Percentiles rank a stretch among this genome's conserved stretches.
Evolutionary conservation across 2,329 filamentous ascomycete genomes (phyloP).

Genomic region (Keithomyces neogunnii): DNA sequence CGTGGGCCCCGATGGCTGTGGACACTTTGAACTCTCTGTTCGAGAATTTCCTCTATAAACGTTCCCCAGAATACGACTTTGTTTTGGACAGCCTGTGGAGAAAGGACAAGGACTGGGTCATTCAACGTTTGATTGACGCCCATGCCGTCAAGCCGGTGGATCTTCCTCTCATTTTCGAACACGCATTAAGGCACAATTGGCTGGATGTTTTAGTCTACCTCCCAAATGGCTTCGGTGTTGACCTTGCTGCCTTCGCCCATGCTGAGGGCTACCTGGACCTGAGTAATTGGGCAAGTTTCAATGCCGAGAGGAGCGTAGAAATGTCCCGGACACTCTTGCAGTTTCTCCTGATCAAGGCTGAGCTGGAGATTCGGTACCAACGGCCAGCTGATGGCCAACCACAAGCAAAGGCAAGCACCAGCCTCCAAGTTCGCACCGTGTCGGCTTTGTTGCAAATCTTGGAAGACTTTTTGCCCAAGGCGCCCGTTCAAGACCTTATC

Average conservation of each 20-base stretch:
- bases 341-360: slow-evolving; percentile 77
- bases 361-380: slow-evolving; percentile 69
- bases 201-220: slow-evolving; percentile 71
- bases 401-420: slow-evolving; percentile 53
- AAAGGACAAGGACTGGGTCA: slow-evolving; percentile 82
- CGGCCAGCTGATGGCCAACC: slow-evolving; percentile 56
- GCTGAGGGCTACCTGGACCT: slow-evolving; percentile 74
- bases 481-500: slow-evolving; percentile 60
- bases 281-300: slow-evolving; percentile 68
- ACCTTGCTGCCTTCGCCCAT: slow-evolving; percentile 79
- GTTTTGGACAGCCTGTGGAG: slow-evolving; percentile 89
- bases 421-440: slow-evolving; percentile 78
- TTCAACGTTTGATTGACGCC: slow-evolving; percentile 69
- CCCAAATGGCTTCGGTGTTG: slow-evolving; percentile 76
- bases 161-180: slow-evolving; percentile 38
- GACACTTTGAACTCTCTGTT: slow-evolving; percentile 73
- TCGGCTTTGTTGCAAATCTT: slow-evolving; percentile 72
- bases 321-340: slow-evolving; percentile 66
- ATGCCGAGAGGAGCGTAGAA: slow-evolving; percentile 55
- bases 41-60: slow-evolving; percentile 73
- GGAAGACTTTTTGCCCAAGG: slow-evolving; percentile 56
- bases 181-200: slow-evolving; percentile 77
- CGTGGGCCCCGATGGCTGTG: slow-evolving; percentile 66
- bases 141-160: slow-evolving; percentile 63
- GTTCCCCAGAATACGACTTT: slow-evolving; percentile 71